Evolutionary conservation across 2,329 filamentous ascomycete genomes (phyloP).

Genomic region (Fusarium anguioides): DNA sequence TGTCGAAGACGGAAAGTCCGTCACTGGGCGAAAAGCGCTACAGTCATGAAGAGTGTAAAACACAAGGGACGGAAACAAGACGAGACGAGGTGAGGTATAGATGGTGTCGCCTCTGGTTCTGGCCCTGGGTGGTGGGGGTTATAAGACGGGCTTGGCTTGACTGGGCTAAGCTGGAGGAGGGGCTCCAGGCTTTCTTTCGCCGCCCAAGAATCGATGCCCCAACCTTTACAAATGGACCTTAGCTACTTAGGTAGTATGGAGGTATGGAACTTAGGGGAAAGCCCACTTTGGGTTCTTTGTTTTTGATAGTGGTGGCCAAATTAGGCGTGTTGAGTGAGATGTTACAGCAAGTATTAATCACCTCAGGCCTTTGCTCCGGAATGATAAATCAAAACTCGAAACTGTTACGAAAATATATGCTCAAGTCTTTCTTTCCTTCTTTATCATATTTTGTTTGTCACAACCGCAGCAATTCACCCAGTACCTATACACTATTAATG

Average conservation of each 20-base stretch:
- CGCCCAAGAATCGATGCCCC: conserved; percentile 23
- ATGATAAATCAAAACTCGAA: not conserved
- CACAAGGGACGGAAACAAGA: conserved; percentile 22
- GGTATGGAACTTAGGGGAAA: conserved; percentile 1
- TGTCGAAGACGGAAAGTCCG: conserved; percentile 41
- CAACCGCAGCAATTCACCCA: not conserved
- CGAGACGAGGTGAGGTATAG: conserved; percentile 33
- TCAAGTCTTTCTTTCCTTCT: not conserved
- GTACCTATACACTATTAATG: not conserved
- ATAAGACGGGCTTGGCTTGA: conserved; percentile 34
- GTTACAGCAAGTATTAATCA: not conserved
- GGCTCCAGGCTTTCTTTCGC: conserved; percentile 23
- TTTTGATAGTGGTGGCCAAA: conserved; percentile 14
- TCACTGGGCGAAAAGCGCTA: conserved; percentile 42
- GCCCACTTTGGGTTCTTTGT: conserved; percentile 29
- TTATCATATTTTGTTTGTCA: not conserved
- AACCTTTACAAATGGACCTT: too few species aligned
- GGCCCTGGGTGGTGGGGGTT: conserved; percentile 39
- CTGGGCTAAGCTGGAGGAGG: conserved; percentile 34
- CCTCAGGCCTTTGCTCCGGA: not conserved
- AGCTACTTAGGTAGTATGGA: too few species aligned
- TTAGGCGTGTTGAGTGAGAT: conserved; percentile 21
- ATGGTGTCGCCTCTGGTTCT: conserved; percentile 37
- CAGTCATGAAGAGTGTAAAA: conserved; percentile 41
- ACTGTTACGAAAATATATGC: not conserved